Conservation (phyloP, 257 asterid genomes). For the Salvia miltiorrhiza region DNA sequence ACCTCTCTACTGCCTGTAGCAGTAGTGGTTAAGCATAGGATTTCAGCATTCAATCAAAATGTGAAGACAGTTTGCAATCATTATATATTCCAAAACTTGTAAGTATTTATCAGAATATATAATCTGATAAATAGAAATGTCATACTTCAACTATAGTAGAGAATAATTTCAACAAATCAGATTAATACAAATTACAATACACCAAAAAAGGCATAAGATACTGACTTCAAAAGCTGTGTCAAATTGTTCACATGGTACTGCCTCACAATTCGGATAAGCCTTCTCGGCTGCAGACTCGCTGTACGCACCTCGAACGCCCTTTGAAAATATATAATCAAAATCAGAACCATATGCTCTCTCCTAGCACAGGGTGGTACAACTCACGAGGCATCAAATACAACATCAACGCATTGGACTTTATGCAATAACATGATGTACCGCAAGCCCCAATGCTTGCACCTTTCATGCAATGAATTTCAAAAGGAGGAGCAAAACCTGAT, state of each 20-base stretch:
- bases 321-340: slow-evolving; percentile 10
- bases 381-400: too few relatives aligned
- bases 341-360: slow-evolving; percentile 6
- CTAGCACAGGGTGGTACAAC: slow-evolving; percentile 1
- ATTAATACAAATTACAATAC: background rate
- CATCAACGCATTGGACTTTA: background rate
- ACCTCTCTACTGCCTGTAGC: slow-evolving; percentile 83
- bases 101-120: background rate
- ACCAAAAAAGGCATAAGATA: background rate
- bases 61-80: background rate
- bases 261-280: slow-evolving; percentile 97
- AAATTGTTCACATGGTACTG: slow-evolving; percentile 96
- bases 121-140: background rate
- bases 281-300: slow-evolving; percentile 97
- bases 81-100: background rate
- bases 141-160: background rate
- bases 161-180: background rate
- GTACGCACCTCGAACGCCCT: slow-evolving; percentile 96
- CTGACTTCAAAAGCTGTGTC: slow-evolving; percentile 92
- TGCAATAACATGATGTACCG: slow-evolving; percentile 2
- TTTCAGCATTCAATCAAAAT: slow-evolving; percentile 1
- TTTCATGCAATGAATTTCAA: background rate
- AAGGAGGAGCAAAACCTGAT: slow-evolving; percentile 58
- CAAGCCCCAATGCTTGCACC: too few relatives aligned
- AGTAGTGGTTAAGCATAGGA: slow-evolving; percentile 16